Base-by-base conservation (phyloP, 2,329 filamentous ascomycete species). In the Phoma sp. region DNA sequence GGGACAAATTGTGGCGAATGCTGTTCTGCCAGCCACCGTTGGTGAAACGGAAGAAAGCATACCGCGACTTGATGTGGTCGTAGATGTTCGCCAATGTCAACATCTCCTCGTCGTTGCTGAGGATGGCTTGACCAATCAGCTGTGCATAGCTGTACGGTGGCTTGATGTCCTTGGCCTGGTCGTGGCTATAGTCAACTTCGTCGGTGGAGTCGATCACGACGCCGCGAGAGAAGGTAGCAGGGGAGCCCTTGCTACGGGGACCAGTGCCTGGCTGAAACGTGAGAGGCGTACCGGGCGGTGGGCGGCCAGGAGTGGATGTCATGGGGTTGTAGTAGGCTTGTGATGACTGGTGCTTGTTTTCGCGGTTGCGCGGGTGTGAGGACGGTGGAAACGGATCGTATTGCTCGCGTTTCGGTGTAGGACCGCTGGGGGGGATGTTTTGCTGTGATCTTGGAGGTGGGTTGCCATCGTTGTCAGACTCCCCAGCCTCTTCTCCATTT, bases 21-120 rank as follows among this genome's bases (percentile, higher is more conserved):
- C 92, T 97, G 74, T 99, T 99, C 86, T 97, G 95, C 96, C 96
- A 99, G 56, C 95, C 94, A 55, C 86, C 87, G 51, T 93, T 86
- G 29, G 84, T 91, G 74, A 92, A 85, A 38, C 94, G 86, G 76
- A 98, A 99, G 76, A 96, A 99, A 2, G 95, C 88, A 73, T 98
- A 99, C 64, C 91, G 89, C 3, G 87, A 86, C 78, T 88, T 95
- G 71, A 99, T 98, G 78, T 89, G 97, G 46, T 87, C 89, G 77
- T 99, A 99, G 52, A 99, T 99, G 64, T 91, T 93, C 67, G 89
- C 90, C 43, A 99, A 78, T 3, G 95, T 97, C 49, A 97, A 83
- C 75, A 96, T 96, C 73, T 96, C 89, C 55, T 96, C 92, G 1
- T 86, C 82, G 2, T 89, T 93, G 32, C 90, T 90, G 63, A 97